Evolutionary conservation across 2,329 filamentous ascomycete species (phyloP).

Genomic region (Colletotrichum magnum): DNA sequence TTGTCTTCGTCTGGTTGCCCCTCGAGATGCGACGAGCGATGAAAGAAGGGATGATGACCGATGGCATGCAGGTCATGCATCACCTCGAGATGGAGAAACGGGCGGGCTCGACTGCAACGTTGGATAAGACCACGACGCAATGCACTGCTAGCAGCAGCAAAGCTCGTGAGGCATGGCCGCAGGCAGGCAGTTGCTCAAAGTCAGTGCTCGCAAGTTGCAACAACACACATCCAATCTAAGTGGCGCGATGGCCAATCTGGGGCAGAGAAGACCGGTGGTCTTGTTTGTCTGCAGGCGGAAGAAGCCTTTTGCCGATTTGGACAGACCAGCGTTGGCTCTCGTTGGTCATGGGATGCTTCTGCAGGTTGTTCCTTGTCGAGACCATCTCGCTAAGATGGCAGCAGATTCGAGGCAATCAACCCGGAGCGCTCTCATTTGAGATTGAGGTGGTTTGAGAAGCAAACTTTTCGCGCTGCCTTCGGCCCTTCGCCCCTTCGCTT

Average conservation of each 20-base stretch:
- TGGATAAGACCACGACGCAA: background rate
- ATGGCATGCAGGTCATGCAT: background rate
- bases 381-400: constrained; percentile 25
- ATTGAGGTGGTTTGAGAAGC: too few relatives aligned
- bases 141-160: background rate
- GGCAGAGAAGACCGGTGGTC: background rate
- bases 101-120: constrained; percentile 1
- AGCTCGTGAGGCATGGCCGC: background rate
- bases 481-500: too few relatives aligned
- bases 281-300: background rate
- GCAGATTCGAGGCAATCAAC: constrained; percentile 26
- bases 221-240: background rate
- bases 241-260: background rate
- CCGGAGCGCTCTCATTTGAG: constrained; percentile 11
- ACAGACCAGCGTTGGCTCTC: background rate
- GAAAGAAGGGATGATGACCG: constrained; percentile 23
- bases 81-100: constrained; percentile 1
- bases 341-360: constrained; percentile 19
- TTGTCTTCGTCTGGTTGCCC: constrained; percentile 16
- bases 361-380: constrained; percentile 16
- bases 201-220: background rate
- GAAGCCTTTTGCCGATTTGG: background rate
- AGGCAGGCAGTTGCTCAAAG: background rate
- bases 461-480: too few relatives aligned
- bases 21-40: constrained; percentile 15